phyloP scores from a whole-genome alignment of 2,329 filamentous ascomycete genomes.

The Alternaria infectoria region DNA sequence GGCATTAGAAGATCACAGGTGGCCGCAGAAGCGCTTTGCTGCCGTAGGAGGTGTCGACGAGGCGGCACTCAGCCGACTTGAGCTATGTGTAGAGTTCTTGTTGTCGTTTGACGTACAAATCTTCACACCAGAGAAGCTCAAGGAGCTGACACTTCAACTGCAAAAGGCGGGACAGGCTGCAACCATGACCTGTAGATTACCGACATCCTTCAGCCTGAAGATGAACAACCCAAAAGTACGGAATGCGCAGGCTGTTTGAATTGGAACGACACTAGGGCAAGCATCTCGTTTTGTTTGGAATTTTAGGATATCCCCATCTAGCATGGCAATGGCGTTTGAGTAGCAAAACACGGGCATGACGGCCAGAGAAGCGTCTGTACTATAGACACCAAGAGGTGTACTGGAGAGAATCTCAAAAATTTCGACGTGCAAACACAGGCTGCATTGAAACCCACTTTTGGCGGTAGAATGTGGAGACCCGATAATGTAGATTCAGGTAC shows the following conservation, averaged over 20 bases:
- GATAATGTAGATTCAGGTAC: conserved; percentile 9
- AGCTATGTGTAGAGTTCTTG: conserved; percentile 71
- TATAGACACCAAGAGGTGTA: conserved; percentile 12
- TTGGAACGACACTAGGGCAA: neutral
- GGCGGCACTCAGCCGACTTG: conserved; percentile 78
- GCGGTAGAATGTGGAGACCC: conserved; percentile 15
- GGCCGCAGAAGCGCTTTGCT: conserved; percentile 82
- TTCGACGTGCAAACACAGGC: conserved; percentile 1
- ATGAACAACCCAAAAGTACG: conserved; percentile 36
- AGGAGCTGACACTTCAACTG: conserved; percentile 41
- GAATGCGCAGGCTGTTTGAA: conserved; percentile 21
- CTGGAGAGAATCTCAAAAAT: conserved; percentile 2
- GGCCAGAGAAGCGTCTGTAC: conserved; percentile 11
- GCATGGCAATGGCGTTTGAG: conserved; percentile 16
- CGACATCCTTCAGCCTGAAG: conserved; percentile 42
- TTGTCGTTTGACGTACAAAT: conserved; percentile 51
- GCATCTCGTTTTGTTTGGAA: conserved; percentile 21
- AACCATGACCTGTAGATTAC: conserved; percentile 41
- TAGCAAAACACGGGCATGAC: conserved; percentile 1
- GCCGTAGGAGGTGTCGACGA: conserved; percentile 88
- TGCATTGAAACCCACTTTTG: conserved; percentile 7
- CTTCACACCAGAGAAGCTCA: conserved; percentile 43
- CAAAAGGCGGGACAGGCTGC: conserved; percentile 50
- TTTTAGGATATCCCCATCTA: conserved; percentile 30
- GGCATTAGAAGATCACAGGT: conserved; percentile 89